Percentiles rank a stretch among this genome's conserved stretches.
These are phyloP conservation scores for Camelina laxa DNA, from an alignment of 345 rosid species.

Conservation along the genomic window DNA sequence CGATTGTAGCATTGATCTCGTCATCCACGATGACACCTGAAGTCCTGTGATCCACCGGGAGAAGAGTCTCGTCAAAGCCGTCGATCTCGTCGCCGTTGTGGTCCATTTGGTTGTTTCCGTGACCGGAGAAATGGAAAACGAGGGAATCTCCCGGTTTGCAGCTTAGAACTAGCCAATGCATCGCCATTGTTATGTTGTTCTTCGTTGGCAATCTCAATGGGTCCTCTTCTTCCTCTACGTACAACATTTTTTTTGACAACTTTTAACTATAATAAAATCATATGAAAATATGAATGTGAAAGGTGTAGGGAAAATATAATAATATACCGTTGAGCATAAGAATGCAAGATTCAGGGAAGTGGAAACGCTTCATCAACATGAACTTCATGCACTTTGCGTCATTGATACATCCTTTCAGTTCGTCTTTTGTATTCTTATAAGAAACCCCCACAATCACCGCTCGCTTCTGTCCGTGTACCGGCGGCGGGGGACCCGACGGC, in stretches of 20 bases:
- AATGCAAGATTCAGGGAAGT: slow-evolving; percentile 82
- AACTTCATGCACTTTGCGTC: slow-evolving; percentile 90
- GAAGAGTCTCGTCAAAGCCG: slow-evolving; percentile 89
- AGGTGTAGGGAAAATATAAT: not conserved
- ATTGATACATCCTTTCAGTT: slow-evolving; percentile 85
- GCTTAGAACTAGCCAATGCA: slow-evolving; percentile 74
- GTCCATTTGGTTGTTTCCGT: slow-evolving; percentile 77
- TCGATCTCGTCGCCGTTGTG: slow-evolving; percentile 73
- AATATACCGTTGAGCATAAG: slow-evolving; percentile 71
- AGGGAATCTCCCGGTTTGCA: slow-evolving; percentile 83
- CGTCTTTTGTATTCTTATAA: slow-evolving; percentile 56
- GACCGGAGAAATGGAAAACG: slow-evolving; percentile 90
- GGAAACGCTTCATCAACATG: slow-evolving; percentile 73
- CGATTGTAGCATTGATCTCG: slow-evolving; percentile 80
- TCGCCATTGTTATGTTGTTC: slow-evolving; percentile 69
- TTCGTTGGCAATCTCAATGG: slow-evolving; percentile 66
- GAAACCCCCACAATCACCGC: slow-evolving; percentile 81
- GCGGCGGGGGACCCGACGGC: slow-evolving; percentile 59
- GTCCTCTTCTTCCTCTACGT: slow-evolving; percentile 74
- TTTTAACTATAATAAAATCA: not conserved
- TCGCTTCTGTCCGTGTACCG: slow-evolving; percentile 66
- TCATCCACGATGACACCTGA: slow-evolving; percentile 88
- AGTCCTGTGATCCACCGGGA: slow-evolving; percentile 68
- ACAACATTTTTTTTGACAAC: slow-evolving; percentile 37
- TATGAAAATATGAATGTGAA: slow-evolving; percentile 10